Base-by-base conservation (phyloP, 2,329 filamentous ascomycete genomes). In the Ceratocystis lukuohia region DNA sequence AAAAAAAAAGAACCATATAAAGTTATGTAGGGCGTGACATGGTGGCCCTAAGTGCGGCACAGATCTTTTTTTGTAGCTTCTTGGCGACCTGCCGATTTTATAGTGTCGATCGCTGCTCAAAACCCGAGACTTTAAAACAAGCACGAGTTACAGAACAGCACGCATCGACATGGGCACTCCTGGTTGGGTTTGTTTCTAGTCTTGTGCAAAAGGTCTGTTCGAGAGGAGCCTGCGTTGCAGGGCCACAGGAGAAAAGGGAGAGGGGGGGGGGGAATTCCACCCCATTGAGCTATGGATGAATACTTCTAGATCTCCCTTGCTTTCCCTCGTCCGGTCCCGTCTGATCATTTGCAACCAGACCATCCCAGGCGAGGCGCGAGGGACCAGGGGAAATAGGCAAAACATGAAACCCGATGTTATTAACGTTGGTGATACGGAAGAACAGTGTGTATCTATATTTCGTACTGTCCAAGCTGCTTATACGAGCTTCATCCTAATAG, bases 1-100 rank as follows among this genome's bases (percentile, higher is more conserved):
- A 59, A 20, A 33, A 25, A 17, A 56, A 56, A 59, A 25, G 28
- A 59, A 59, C 10, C 0, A 37, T 7, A 59, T n/a, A 59, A 59
- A 59, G 56, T 53, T 12, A 22, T 25, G 8, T 25, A 53, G 28
- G 48, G 17, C 56, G n/a, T 25, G 17, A n/a, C 7, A 15, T 37
- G 10, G 8, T 33, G 25, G 56, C 56, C 56, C 37, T 41, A 30
- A 59, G 56, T 33, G 56, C 56, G 56, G 56, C 56, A n/a, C 56
- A 59, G 56, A 59, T 59, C 56, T 59, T 59, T 37, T 57, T 59
- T 59, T n/a, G 56, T 59, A 30, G 25, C 25, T 59, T 20, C 25
- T 33, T 59, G 17, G 56, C 25, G 12, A n/a, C 30, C 28, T 59
- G 56, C 28, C 56, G 56, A n/a, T 59, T 59, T 37, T 37, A 5